Evolutionary conservation across 441 rosid species (phyloP).

Genomic region (Pelargonium fulgidum): DNA sequence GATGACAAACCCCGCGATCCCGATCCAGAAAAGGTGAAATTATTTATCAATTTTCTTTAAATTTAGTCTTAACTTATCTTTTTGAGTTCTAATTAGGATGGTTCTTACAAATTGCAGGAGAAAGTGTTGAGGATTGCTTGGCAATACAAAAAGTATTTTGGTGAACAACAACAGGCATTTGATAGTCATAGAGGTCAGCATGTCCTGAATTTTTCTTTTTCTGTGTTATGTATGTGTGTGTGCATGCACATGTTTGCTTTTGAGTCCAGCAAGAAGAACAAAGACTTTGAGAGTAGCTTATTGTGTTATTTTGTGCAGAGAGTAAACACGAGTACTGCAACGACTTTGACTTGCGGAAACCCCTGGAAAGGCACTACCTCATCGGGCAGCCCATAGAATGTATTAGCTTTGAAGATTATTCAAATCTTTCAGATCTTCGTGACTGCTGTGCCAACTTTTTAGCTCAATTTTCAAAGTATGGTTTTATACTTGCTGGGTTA

Average conservation of each 20-base stretch:
- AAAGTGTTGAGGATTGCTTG: slow-evolving; percentile 88
- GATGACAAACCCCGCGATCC: slow-evolving; percentile 44
- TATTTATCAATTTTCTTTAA: neutral
- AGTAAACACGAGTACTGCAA: slow-evolving; percentile 52
- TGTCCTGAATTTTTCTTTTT: neutral
- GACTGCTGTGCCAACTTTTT: slow-evolving; percentile 55
- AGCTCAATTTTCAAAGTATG: slow-evolving; percentile 55
- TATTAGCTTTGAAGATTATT: slow-evolving; percentile 53
- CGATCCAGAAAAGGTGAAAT: slow-evolving; percentile 45
- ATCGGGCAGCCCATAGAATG: slow-evolving; percentile 50
- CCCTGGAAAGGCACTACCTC: slow-evolving; percentile 74
- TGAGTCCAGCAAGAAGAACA: neutral
- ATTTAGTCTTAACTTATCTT: neutral
- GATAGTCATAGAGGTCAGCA: slow-evolving; percentile 34
- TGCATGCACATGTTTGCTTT: too few species aligned
- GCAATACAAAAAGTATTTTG: slow-evolving; percentile 90
- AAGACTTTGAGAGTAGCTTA: neutral
- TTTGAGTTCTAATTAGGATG: slow-evolving; percentile 1
- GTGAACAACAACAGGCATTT: slow-evolving; percentile 48
- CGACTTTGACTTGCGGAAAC: slow-evolving; percentile 91
- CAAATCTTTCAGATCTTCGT: slow-evolving; percentile 42
- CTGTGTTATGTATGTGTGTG: too few species aligned
- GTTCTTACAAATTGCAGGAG: slow-evolving; percentile 40
- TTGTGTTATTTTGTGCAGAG: slow-evolving; percentile 36
- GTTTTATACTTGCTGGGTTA: neutral